These are phyloP conservation scores for Pichia sporocuriosa DNA, from an alignment of 805 yeast genomes.

Conservation along the genomic window DNA sequence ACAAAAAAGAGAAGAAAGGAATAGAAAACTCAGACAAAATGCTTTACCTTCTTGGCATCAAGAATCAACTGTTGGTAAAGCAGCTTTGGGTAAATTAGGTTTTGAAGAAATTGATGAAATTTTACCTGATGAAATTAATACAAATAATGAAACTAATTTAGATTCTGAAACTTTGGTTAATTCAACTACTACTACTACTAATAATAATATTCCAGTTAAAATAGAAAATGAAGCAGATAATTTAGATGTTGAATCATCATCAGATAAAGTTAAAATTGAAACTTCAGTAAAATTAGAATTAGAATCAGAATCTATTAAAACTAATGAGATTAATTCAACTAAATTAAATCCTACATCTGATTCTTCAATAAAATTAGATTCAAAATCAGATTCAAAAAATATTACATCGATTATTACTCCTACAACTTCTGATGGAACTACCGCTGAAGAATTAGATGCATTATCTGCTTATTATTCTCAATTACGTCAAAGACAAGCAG, in stretches of 20 bases:
- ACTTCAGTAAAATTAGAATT: too few relatives aligned
- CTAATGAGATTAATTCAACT: too few relatives aligned
- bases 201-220: too few relatives aligned
- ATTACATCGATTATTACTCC: too few relatives aligned
- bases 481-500: constrained; percentile 61
- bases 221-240: background rate
- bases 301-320: too few relatives aligned
- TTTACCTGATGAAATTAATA: constrained; percentile 8
- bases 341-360: too few relatives aligned
- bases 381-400: background rate
- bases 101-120: constrained; percentile 38
- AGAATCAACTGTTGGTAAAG: constrained; percentile 78
- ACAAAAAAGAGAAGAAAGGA: constrained; percentile 59
- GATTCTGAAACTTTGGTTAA: background rate
- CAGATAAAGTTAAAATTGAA: background rate
- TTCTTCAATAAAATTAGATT: background rate
- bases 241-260: background rate
- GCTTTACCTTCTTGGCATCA: constrained; percentile 97
- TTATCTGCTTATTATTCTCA: constrained; percentile 70
- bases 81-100: constrained; percentile 48
- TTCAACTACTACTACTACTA: background rate
- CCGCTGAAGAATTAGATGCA: constrained; percentile 66
- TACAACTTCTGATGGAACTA: constrained; percentile 21
- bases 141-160: background rate
- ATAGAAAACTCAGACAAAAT: constrained; percentile 74